Evolutionary conservation across 495 filamentous ascomycete genomes (phyloP), one percentile per base, ranked within the genome.

Genomic region (Hyaloscypha finlandica): DNA sequence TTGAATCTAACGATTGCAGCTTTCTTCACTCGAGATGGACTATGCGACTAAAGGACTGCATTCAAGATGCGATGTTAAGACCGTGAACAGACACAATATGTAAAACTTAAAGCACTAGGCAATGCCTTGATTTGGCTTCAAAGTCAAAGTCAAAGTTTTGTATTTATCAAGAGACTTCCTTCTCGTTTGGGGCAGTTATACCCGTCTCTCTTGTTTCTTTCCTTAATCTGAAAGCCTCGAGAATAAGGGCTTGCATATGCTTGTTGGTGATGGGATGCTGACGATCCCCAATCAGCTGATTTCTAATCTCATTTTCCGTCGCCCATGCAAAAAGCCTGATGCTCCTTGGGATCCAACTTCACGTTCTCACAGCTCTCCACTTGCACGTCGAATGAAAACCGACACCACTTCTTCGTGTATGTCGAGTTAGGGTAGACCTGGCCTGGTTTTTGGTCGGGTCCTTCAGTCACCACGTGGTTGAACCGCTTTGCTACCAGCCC

Each of bases 311-410:
- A 42, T 80, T 77, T 71, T 81, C 78, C 2, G 75, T 78, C 8
- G 78, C 79, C 81, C 81, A 83, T 8, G 80, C 30, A 68, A 73
- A 82, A 11, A n/a, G 70, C 68, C 65, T 72, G 74, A 68, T 83
- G 81, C 68, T 83, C 81, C 30, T 80, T 77, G 22, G 61, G 61
- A 64, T 64, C 45, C 61, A 64, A 54, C 61, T 64, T 64, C 42
- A 64, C 61, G 45, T 64, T 4, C 61, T 53, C 74, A 20, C 42
- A 53, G 62, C 78, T 76, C 59, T 70, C 65, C 45, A 69, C 68
- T 20, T 71, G 66, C 1, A 78, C 77, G 8, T 69, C 69, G 58
- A 81, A 74, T 8, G 76, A 78, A 30, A 79, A 68, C 70, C 84
- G 84, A 9, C 65, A 59, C 0, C 70, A 25, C 22, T 57, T 68